A percentile compares a stretch with the other conserved stretches of the same genome.
Conservation (phyloP, 495 filamentous ascomycete species). For the Neurospora sp. region DNA sequence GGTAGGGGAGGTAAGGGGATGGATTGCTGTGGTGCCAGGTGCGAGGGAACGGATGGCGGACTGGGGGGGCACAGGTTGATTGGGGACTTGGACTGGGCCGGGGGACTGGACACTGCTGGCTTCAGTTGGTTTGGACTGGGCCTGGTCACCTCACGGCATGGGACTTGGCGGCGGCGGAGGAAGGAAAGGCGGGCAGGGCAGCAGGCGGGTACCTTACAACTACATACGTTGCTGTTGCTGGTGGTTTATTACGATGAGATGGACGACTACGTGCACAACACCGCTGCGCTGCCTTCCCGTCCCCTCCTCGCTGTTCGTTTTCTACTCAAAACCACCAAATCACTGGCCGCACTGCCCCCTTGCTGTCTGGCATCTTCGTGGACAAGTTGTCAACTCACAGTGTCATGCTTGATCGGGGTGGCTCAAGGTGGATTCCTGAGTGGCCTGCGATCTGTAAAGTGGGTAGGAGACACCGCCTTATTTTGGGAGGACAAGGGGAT, state of each 20-base stretch:
- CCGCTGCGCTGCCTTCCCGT: not conserved
- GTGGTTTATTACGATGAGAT: not conserved
- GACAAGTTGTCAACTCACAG: not conserved
- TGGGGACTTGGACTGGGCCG: not conserved
- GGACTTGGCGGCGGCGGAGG: slow-evolving; percentile 3
- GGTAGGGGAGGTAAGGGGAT: slow-evolving; percentile 17
- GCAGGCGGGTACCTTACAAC: no score
- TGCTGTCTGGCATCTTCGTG: slow-evolving; percentile 2
- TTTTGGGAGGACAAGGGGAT: slow-evolving; percentile 23
- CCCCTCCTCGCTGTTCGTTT: not conserved
- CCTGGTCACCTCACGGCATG: not conserved
- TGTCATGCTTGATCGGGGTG: not conserved
- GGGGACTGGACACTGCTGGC: not conserved
- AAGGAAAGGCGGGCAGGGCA: slow-evolving; percentile 15
- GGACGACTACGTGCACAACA: not conserved
- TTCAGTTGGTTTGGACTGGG: not conserved
- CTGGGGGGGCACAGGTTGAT: not conserved
- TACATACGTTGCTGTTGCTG: no score
- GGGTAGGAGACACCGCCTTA: slow-evolving; percentile 27
- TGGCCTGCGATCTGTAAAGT: not conserved
- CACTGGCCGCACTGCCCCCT: slow-evolving; percentile 9
- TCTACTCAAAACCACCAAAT: not conserved
- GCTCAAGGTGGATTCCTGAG: not conserved
- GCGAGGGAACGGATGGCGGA: not conserved
- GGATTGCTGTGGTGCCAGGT: slow-evolving; percentile 6